Base-by-base conservation (phyloP, 257 asterid genomes). In the Fraxinus excelsior region DNA sequence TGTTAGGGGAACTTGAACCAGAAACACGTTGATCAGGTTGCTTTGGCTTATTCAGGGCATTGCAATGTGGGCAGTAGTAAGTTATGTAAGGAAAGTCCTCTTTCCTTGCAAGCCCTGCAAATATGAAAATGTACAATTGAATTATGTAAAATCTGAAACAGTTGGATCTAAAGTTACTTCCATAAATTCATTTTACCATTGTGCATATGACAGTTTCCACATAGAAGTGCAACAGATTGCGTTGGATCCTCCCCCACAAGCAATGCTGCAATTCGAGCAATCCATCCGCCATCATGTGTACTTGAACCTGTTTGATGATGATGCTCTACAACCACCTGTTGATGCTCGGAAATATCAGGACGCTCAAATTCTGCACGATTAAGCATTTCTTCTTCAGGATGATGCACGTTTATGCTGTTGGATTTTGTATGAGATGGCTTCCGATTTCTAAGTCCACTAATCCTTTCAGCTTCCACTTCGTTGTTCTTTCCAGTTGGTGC, bases 1-100 rank as follows among this genome's bases (percentile, higher is more conserved):
- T 16, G 13, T 72, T 78, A 70, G 90, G 89, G 28, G 87, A 74
- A 71, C 77, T 76, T 23, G 84, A 79, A 76, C 79, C 84, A 71
- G 93, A 81, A 76, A 76, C 79, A 34, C 7, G 72, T 9, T 81
- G 94, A 31, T 77, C 84, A 3, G 80, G 35, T 73, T 85, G 91
- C 76, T 82, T 91, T 62, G 89, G 84, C 87, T 78, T 82, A 79
- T 94, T 94, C 80, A 94, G 81, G 78, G 93, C 96, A 37, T 86
- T 81, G 90, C 98, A 94, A 82, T 87, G 97, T 13, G 97, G 97
- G 82, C 99, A 92, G 81, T 91, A 94, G 88, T 94, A 92, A 28
- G 97, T 91, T 34, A 91, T 79, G 49, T 81, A 91, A 1, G 96
- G 91, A 67, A 80, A 85, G 37, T 94, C 99, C 72, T 92, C 99